These are phyloP conservation scores for Retiboletus flavoniger DNA, from an alignment of 1,284 basidiomycete genomes.

Conservation along the genomic window DNA sequence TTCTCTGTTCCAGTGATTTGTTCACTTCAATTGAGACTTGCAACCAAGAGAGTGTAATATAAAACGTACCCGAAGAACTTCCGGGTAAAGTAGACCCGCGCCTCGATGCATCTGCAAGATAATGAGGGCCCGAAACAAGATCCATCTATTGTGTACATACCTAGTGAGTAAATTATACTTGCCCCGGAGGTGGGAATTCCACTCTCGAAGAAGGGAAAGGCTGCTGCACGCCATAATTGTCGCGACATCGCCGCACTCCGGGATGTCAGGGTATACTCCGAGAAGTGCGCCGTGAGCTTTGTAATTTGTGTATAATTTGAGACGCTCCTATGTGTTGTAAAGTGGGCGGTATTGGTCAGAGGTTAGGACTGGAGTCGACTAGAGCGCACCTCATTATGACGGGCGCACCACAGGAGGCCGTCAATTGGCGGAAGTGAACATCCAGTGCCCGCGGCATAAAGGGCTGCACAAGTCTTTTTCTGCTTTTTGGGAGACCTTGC, in stretches of 20 bases:
- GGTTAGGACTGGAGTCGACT: background rate
- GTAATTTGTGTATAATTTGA: slow-evolving; percentile 37
- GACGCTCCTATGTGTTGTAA: slow-evolving; percentile 31
- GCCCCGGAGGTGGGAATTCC: slow-evolving; percentile 30
- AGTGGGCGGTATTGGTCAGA: background rate
- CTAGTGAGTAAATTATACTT: slow-evolving; percentile 35
- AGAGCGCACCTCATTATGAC: slow-evolving; percentile 32
- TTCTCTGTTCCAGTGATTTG: slow-evolving; percentile 12
- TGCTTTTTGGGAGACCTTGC: slow-evolving; percentile 15
- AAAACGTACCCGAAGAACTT: slow-evolving; percentile 38
- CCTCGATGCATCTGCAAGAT: slow-evolving; percentile 35
- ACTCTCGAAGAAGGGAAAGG: slow-evolving; percentile 30
- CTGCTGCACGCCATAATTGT: slow-evolving; percentile 28
- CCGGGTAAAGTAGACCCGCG: slow-evolving; percentile 37
- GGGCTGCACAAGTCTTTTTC: slow-evolving; percentile 18
- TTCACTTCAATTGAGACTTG: background rate
- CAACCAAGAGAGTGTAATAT: background rate
- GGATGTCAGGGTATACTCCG: slow-evolving; percentile 26
- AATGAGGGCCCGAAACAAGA: background rate
- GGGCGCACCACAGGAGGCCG: slow-evolving; percentile 26
- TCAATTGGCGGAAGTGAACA: slow-evolving; percentile 21
- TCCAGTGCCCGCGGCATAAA: slow-evolving; percentile 13
- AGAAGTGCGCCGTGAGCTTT: slow-evolving; percentile 34
- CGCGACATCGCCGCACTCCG: slow-evolving; percentile 22
- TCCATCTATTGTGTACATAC: slow-evolving; percentile 12